Evolutionary conservation across 2,329 filamentous ascomycete genomes (phyloP).

Genomic region (Fusarium xylarioides): DNA sequence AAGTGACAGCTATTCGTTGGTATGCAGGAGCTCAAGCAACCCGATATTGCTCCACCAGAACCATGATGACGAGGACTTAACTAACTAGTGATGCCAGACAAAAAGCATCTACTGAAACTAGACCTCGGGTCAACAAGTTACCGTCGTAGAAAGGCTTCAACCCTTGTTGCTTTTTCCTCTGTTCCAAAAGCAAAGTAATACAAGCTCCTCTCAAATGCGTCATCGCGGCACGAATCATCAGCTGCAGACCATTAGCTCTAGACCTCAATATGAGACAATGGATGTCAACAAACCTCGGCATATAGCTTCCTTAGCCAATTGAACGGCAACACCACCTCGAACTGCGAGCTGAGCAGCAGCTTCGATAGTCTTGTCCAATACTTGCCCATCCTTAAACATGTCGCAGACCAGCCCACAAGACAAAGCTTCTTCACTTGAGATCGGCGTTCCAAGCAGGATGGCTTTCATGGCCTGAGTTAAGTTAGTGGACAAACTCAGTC

Average conservation of each 20-base stretch:
- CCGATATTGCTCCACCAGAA: not conserved
- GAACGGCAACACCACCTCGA: slow-evolving; percentile 29
- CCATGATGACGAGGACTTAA: not conserved
- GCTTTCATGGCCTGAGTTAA: slow-evolving; percentile 42
- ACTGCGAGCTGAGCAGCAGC: slow-evolving; percentile 24
- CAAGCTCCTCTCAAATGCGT: slow-evolving; percentile 47
- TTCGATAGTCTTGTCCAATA: slow-evolving; percentile 40
- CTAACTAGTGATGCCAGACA: not conserved
- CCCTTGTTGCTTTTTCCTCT: slow-evolving; percentile 19
- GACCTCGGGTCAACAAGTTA: not conserved
- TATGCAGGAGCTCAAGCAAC: slow-evolving; percentile 26
- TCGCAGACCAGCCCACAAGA: slow-evolving; percentile 26
- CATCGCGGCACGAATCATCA: slow-evolving; percentile 42
- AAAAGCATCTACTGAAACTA: not conserved
- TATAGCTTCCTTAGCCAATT: slow-evolving; percentile 45
- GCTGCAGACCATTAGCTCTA: slow-evolving; percentile 15
- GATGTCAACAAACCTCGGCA: slow-evolving; percentile 37
- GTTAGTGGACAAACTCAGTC: not conserved
- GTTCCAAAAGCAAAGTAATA: slow-evolving; percentile 50
- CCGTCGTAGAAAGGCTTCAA: not conserved
- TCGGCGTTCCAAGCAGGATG: slow-evolving; percentile 42
- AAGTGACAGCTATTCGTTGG: slow-evolving; percentile 7
- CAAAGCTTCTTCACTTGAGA: slow-evolving; percentile 34
- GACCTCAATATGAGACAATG: not conserved
- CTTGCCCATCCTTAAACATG: slow-evolving; percentile 31